Evolutionary conservation across 2,329 filamentous ascomycete species (phyloP).

Genomic region (Fonsecaea pedrosoi): DNA sequence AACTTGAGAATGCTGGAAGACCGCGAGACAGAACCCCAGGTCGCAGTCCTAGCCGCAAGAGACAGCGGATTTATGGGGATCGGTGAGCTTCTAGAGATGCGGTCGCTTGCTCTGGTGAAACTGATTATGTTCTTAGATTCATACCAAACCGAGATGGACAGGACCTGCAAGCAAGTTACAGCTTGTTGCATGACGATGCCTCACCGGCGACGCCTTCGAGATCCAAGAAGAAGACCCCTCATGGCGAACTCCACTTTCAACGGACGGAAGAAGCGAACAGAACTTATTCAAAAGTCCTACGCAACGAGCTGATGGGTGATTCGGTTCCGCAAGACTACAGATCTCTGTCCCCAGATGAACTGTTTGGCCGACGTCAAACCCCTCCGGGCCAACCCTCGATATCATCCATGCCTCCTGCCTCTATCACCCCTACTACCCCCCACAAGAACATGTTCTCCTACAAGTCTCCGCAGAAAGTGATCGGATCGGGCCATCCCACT

Average conservation of each 20-base stretch:
- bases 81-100: conserved; percentile 55
- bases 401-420: conserved; percentile 70
- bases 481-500: conserved; percentile 80
- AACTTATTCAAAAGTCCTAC: conserved; percentile 85
- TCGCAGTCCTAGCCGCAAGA: conserved; percentile 71
- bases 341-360: conserved; percentile 37
- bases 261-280: conserved; percentile 90
- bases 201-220: conserved; percentile 90
- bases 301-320: conserved; percentile 89
- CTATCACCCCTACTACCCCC: conserved; percentile 88
- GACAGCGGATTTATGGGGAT: conserved; percentile 70
- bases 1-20: conserved; percentile 66
- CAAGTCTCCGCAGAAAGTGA: conserved; percentile 72
- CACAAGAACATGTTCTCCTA: conserved; percentile 98
- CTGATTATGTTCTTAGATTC: conserved; percentile 66
- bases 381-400: conserved; percentile 72
- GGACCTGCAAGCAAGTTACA: conserved; percentile 92
- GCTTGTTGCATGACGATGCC: conserved; percentile 86
- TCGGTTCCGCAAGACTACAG: conserved; percentile 80
- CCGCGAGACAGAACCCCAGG: conserved; percentile 67
- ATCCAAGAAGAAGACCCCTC: conserved; percentile 80
- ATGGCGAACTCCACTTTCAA: conserved; percentile 92
- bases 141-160: conserved; percentile 93
- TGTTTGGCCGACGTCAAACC: conserved; percentile 72
- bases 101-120: background rate